A percentile compares a stretch with the other conserved stretches of the same genome.
phyloP scores from a whole-genome alignment of 805 yeast species.

The Saccharomycopsis sp. region DNA sequence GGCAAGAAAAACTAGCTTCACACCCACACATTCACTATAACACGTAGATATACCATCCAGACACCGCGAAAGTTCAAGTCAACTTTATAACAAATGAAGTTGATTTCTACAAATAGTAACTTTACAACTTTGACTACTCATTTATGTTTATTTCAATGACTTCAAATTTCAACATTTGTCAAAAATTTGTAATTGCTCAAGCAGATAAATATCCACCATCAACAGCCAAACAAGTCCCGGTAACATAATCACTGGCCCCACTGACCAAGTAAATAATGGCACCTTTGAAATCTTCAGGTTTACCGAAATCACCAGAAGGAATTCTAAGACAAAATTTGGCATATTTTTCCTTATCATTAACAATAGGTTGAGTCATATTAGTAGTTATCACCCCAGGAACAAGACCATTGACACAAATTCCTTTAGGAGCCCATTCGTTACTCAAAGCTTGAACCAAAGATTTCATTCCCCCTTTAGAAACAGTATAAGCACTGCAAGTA shows the following conservation, averaged over 20 bases:
- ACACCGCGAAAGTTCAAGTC: too few species aligned
- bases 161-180: too few species aligned
- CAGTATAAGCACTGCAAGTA: conserved; percentile 30
- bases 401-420: conserved; percentile 37
- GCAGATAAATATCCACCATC: conserved; percentile 52
- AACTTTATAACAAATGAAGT: too few species aligned
- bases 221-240: conserved; percentile 40
- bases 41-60: too few species aligned
- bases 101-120: too few species aligned
- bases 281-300: conserved; percentile 35
- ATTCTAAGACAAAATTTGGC: conserved; percentile 27
- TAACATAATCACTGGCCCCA: conserved; percentile 39
- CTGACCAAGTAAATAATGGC: conserved; percentile 33
- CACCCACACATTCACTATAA: too few species aligned
- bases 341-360: conserved; percentile 22
- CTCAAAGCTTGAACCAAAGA: conserved; percentile 29
- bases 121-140: too few species aligned
- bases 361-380: conserved; percentile 30
- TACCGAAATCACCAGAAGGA: conserved; percentile 39
- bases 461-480: conserved; percentile 30
- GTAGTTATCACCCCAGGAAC: conserved; percentile 42
- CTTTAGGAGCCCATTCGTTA: conserved; percentile 35
- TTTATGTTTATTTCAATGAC: too few species aligned
- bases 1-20: too few species aligned
- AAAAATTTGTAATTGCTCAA: too few species aligned